Conservation (phyloP, 305 asterid species). For the Coffea humblotiana region DNA sequence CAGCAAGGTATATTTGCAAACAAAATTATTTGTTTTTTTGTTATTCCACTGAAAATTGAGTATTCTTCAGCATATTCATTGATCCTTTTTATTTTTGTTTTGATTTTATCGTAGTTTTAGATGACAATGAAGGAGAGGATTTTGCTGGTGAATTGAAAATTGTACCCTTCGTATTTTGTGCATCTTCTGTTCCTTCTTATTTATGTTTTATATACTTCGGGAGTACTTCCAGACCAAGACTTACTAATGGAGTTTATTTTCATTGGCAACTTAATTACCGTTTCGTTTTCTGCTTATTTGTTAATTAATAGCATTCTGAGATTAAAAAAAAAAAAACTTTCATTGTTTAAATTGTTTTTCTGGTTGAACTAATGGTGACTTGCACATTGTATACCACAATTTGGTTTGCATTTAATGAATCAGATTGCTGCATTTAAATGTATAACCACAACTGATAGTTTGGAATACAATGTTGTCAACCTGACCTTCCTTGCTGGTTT, state of each 20-base stretch:
- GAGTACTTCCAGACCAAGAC: neutral
- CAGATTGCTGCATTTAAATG: neutral
- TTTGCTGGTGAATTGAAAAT: neutral
- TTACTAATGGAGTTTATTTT: neutral
- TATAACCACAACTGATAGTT: neutral
- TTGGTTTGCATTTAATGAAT: neutral
- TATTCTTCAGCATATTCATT: neutral
- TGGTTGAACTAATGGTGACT: neutral
- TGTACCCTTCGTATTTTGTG: neutral
- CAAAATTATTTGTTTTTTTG: neutral
- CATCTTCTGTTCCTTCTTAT: neutral
- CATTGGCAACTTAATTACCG: neutral
- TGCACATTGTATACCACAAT: neutral
- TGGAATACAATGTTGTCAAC: constrained; percentile 9
- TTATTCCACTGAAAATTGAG: neutral
- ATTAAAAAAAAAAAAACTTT: neutral
- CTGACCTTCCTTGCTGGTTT: constrained; percentile 17
- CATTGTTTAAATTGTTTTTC: neutral
- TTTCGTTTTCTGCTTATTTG: neutral
- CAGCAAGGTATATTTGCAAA: constrained; percentile 47
- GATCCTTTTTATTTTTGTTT: neutral
- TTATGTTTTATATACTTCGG: neutral
- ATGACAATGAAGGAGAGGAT: neutral
- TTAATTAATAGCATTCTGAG: neutral
- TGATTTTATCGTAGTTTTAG: neutral